These are phyloP conservation scores for Aureobasidium melanogenum DNA, from an alignment of 2,329 filamentous ascomycete genomes.

Conservation along the genomic window DNA sequence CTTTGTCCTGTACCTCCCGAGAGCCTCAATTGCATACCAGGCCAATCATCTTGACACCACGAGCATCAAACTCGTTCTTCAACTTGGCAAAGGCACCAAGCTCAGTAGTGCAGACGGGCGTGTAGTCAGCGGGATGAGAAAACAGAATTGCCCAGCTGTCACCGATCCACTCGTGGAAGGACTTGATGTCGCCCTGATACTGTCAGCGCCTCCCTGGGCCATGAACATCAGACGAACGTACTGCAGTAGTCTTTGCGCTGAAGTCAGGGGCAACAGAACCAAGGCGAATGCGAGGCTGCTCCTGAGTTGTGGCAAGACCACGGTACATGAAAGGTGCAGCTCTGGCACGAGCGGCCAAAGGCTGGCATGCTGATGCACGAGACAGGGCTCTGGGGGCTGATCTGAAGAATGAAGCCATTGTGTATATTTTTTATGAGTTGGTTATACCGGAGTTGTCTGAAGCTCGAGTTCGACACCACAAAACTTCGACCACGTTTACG, in stretches of 20 bases:
- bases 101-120: constrained; percentile 92
- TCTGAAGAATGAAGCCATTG: constrained; percentile 29
- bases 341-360: constrained; percentile 21
- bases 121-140: constrained; percentile 81
- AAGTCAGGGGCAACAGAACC: constrained; percentile 65
- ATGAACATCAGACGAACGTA: background rate
- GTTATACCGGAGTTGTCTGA: background rate
- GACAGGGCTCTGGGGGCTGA: constrained; percentile 28
- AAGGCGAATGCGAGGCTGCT: constrained; percentile 34
- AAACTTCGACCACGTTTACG: background rate
- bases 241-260: constrained; percentile 66
- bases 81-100: constrained; percentile 88
- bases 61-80: constrained; percentile 77
- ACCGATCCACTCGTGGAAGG: constrained; percentile 70
- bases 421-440: background rate
- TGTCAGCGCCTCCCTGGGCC: background rate
- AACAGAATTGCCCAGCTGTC: constrained; percentile 76
- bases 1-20: background rate
- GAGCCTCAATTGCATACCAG: constrained; percentile 35
- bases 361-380: constrained; percentile 21
- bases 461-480: background rate
- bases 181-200: constrained; percentile 44
- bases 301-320: constrained; percentile 27
- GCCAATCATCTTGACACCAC: constrained; percentile 84
- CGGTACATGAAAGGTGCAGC: constrained; percentile 27